These are phyloP conservation scores for Sugiyamaella smithiae DNA, from an alignment of 805 yeast genomes.

Conservation along the genomic window DNA sequence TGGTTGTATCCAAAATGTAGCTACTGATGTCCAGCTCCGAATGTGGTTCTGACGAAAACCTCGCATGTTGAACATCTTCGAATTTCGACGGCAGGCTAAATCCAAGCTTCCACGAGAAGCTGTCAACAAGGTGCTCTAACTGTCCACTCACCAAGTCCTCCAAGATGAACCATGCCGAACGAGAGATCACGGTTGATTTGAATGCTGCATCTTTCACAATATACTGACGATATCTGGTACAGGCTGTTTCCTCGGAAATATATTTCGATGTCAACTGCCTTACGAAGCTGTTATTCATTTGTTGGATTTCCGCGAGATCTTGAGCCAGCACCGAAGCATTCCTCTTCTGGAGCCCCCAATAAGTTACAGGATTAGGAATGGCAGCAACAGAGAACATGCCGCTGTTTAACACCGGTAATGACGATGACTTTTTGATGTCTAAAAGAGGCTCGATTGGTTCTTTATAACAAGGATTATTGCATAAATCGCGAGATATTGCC, in stretches of 20 bases:
- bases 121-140: slow-evolving; percentile 4
- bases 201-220: slow-evolving; percentile 23
- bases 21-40: neutral
- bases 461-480: slow-evolving; percentile 20
- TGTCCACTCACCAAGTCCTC: slow-evolving; percentile 16
- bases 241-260: slow-evolving; percentile 16
- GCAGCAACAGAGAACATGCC: slow-evolving; percentile 19
- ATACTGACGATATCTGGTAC: slow-evolving; percentile 15
- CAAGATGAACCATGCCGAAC: slow-evolving; percentile 22
- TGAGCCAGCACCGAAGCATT: slow-evolving; percentile 11
- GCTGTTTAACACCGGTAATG: slow-evolving; percentile 1
- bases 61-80: neutral
- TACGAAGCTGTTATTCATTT: slow-evolving; percentile 11
- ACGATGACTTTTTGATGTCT: neutral
- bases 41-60: neutral
- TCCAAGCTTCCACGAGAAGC: slow-evolving; percentile 23
- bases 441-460: slow-evolving; percentile 1
- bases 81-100: slow-evolving; percentile 9
- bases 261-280: slow-evolving; percentile 16
- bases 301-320: slow-evolving; percentile 10
- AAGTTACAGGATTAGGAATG: slow-evolving; percentile 22
- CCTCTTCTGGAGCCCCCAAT: slow-evolving; percentile 14
- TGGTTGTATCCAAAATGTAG: neutral
- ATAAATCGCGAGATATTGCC: slow-evolving; percentile 8
- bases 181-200: slow-evolving; percentile 10